Evolutionary conservation across 2,329 filamentous ascomycete genomes (phyloP).

Genomic region (Cladosporium sp.): DNA sequence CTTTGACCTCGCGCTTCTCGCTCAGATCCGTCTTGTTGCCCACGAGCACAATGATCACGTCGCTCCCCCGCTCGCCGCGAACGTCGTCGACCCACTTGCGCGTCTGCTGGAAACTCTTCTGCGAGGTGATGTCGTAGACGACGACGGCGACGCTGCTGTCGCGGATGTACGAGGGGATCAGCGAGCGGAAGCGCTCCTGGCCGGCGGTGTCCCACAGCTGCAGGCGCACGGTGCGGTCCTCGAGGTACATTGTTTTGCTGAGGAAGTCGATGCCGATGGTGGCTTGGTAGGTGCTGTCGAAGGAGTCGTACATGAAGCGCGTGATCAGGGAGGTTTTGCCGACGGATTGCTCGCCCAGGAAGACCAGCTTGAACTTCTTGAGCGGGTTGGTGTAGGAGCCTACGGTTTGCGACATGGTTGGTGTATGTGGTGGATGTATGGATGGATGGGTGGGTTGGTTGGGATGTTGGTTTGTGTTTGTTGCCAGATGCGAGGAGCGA

Average conservation of each 20-base stretch:
- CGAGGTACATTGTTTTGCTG: slow-evolving; percentile 99
- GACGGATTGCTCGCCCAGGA: slow-evolving; percentile 98
- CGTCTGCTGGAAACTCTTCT: slow-evolving; percentile 98
- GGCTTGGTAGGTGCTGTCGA: slow-evolving; percentile 99
- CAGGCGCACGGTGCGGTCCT: slow-evolving; percentile 94
- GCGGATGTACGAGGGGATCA: slow-evolving; percentile 98
- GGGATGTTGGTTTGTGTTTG: slow-evolving; percentile 18
- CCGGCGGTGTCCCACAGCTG: slow-evolving; percentile 99
- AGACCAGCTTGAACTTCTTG: slow-evolving; percentile 99
- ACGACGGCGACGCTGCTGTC: slow-evolving; percentile 98
- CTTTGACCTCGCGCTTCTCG: slow-evolving; percentile 97
- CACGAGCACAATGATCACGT: slow-evolving; percentile 97
- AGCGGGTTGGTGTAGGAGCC: slow-evolving; percentile 97
- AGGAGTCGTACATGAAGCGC: slow-evolving; percentile 99
- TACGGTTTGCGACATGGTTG: slow-evolving; percentile 74
- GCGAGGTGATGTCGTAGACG: slow-evolving; percentile 83
- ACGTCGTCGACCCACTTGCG: slow-evolving; percentile 99
- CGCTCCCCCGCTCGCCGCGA: slow-evolving; percentile 90
- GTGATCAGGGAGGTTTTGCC: slow-evolving; percentile 99
- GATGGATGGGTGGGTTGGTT: neutral
- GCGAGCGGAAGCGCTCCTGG: slow-evolving; percentile 92
- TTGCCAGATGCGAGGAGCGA: neutral
- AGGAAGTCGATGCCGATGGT: slow-evolving; percentile 99
- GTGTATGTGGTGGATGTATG: neutral
- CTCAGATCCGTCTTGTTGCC: slow-evolving; percentile 99